Conservation (phyloP, 371 early-diverging fungal genomes). For the Rhizopus microsporus region DNA sequence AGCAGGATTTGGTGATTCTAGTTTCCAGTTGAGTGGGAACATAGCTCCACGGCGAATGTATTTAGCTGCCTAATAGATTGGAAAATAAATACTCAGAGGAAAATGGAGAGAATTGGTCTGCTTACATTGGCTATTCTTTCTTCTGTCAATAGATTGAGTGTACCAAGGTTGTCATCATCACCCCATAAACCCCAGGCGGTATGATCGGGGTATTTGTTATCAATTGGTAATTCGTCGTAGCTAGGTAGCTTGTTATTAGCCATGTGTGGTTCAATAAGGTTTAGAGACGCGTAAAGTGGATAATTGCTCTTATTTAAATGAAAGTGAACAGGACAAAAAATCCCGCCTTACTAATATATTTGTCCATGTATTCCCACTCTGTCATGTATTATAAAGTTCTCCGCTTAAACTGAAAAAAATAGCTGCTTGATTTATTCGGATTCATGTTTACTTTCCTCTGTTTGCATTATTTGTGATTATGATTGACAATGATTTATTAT, state of each 20-base stretch:
- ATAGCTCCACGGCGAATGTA: constrained; percentile 26
- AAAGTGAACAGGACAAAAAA: too few species aligned
- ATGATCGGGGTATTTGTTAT: constrained; percentile 20
- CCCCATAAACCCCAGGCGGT: constrained; percentile 53
- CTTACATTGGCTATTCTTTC: constrained; percentile 35
- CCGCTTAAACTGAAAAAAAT: too few species aligned
- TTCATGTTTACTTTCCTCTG: too few species aligned
- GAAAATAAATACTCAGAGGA: neutral
- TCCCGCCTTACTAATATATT: too few species aligned
- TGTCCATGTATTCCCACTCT: too few species aligned
- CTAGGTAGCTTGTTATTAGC: constrained; percentile 13
- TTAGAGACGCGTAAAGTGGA: too few species aligned
- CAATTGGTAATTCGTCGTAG: constrained; percentile 26
- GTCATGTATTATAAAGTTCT: too few species aligned
- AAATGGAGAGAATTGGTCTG: neutral
- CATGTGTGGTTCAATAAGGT: neutral
- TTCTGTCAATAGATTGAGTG: constrained; percentile 40
- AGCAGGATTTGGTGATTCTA: constrained; percentile 30
- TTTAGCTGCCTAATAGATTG: constrained; percentile 24
- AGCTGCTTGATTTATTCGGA: too few species aligned
- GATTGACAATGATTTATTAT: too few species aligned
- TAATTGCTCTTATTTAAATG: too few species aligned
- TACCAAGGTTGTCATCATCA: constrained; percentile 48
- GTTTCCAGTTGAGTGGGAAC: constrained; percentile 43
- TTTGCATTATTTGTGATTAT: too few species aligned